phyloP scores from a whole-genome alignment of 1,139 yeast species.

The Candida gigantensis region DNA sequence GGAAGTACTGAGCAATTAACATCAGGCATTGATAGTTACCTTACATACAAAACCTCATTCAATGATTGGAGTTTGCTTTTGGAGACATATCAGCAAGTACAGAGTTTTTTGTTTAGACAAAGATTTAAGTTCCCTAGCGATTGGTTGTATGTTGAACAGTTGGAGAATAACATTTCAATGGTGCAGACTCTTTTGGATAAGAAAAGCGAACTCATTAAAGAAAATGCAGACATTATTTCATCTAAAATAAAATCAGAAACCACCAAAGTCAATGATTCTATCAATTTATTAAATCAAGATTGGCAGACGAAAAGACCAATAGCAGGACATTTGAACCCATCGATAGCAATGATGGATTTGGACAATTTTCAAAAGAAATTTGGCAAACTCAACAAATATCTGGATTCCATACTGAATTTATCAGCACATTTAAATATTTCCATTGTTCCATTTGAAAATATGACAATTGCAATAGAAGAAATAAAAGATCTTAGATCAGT shows the following conservation, averaged over 20 bases:
- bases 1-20: slow-evolving; percentile 19
- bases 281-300: slow-evolving; percentile 24
- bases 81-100: slow-evolving; percentile 38
- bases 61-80: slow-evolving; percentile 30
- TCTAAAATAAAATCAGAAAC: slow-evolving; percentile 46
- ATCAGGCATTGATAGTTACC: slow-evolving; percentile 18
- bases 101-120: slow-evolving; percentile 43
- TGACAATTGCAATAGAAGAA: slow-evolving; percentile 47
- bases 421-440: slow-evolving; percentile 44
- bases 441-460: slow-evolving; percentile 25
- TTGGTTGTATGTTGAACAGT: slow-evolving; percentile 68
- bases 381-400: slow-evolving; percentile 19
- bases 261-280: slow-evolving; percentile 35
- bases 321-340: slow-evolving; percentile 42
- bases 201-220: slow-evolving; percentile 41
- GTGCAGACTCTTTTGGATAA: slow-evolving; percentile 43
- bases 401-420: slow-evolving; percentile 39
- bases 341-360: slow-evolving; percentile 51
- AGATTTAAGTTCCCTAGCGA: slow-evolving; percentile 51
- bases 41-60: slow-evolving; percentile 17
- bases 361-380: slow-evolving; percentile 39
- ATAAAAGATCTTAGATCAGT: slow-evolving; percentile 58
- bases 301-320: slow-evolving; percentile 42
- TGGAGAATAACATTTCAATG: slow-evolving; percentile 52
- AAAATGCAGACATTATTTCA: slow-evolving; percentile 42